Percentiles rank a stretch among this genome's conserved stretches.
Evolutionary conservation across 805 yeast species (phyloP).

Genomic region (Cyberlindnera maritima): DNA sequence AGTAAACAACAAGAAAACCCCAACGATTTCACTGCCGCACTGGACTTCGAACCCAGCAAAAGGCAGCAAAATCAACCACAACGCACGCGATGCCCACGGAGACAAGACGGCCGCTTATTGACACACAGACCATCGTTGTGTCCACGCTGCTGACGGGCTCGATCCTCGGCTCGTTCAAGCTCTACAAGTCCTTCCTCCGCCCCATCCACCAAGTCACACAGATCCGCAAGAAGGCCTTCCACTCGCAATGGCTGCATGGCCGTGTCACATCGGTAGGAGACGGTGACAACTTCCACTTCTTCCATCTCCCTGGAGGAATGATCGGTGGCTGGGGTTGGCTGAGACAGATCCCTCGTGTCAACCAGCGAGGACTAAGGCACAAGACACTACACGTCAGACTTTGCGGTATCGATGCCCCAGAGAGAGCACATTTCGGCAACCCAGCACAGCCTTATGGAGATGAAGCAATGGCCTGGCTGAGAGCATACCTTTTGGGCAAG

Average conservation of each 20-base stretch:
- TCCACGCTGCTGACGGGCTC: constrained; percentile 36
- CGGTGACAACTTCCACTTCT: constrained; percentile 92
- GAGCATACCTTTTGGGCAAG: constrained; percentile 60
- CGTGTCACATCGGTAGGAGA: constrained; percentile 89
- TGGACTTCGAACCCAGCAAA: neutral
- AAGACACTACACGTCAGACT: constrained; percentile 78
- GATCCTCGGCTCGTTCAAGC: constrained; percentile 38
- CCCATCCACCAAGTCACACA: constrained; percentile 48
- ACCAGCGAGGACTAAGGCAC: constrained; percentile 44
- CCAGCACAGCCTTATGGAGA: constrained; percentile 86
- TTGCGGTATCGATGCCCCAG: constrained; percentile 97
- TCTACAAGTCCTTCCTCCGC: constrained; percentile 48
- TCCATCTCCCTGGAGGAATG: constrained; percentile 90
- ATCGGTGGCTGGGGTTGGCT: constrained; percentile 94
- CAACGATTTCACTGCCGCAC: neutral
- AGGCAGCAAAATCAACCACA: neutral
- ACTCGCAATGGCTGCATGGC: constrained; percentile 54
- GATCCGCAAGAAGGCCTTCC: constrained; percentile 47
- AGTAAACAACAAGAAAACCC: constrained; percentile 4
- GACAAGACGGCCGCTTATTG: constrained; percentile 11
- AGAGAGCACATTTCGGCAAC: constrained; percentile 89
- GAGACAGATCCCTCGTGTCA: constrained; percentile 58
- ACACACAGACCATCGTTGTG: constrained; percentile 27
- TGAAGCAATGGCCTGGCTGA: constrained; percentile 81
- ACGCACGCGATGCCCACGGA: neutral